Evolutionary conservation across 1,284 basidiomycete species (phyloP), one percentile per base, ranked within the genome.

Genomic region (Crepidotus sp.): DNA sequence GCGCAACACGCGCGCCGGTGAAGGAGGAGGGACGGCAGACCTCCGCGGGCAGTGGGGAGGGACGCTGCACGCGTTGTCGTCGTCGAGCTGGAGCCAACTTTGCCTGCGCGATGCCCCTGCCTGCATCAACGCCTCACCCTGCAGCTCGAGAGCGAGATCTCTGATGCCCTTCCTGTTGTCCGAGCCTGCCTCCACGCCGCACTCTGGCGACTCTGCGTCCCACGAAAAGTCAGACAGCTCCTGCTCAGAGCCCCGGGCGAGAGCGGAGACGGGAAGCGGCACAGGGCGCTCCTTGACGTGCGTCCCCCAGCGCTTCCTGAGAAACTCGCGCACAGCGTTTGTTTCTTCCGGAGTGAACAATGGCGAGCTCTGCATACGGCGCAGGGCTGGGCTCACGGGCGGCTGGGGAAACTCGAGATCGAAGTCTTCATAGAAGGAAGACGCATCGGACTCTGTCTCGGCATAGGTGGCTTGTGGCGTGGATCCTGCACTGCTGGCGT

Each of bases 351-450:
- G 41, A 4, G 55, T 55, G 42, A 65, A 65, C 57, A 66, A 59
- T 18, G 66, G 68, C 15, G 65, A 64, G 50, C 68, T 70, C 40
- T 61, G 64, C 62, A 70, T 68, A 26, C 65, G 62, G 15, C 67
- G 62, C 15, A 71, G 56, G 14, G 61, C 55, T 7, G 66, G 65
- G 49, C 60, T 64, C 13, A 62, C 61, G 11, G 67, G 62, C 14
- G 69, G 69, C 41, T 63, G 60, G 0, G 68, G 69, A 48, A 71
- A 71, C 40, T 64, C 63, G 27, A 61, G 60, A 39, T 62, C 60
- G 27, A 64, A 48, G 31, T 60, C 57, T 24, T 62, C 57, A 34
- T 60, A 58, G 14, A 62, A 19, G 4, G 64, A 66, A 14, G 63
- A 62, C 17, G 49, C 52, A 34, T 59, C 61, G 6, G 61, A 62